Base-by-base conservation (phyloP, 257 asterid genomes). In the Solanum virginianum region DNA sequence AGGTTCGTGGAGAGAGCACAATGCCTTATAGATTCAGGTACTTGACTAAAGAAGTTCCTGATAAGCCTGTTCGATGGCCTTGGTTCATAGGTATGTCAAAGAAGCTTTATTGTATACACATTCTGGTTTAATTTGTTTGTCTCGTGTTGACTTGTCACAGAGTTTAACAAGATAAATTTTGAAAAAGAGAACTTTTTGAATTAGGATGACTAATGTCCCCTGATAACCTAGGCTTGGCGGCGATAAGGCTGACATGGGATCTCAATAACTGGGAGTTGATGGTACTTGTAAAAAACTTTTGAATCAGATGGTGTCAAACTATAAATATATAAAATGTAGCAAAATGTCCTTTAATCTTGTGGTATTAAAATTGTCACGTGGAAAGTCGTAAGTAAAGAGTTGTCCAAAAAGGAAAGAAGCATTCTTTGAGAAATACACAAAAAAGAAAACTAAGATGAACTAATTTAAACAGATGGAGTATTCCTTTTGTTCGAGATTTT, bases 11-110 rank as follows among this genome's bases (percentile, higher is more conserved):
- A 77, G 88, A 88, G 90, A 94, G 97, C 85, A 90, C 93, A 57
- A 93, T 95, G 98, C 99, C 98, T 2, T 95, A 94, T 15, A 94
- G 95, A 87, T 95, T 95, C 91, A 89, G 98, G 85, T 88, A 88
- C 80, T 90, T 93, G 94, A 88, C 92, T n/a, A 92, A 90, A 89
- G 98, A 92, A 90, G 97, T 85, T 86, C 94, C 97, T 84, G 99
- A 92, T 51, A 89, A 90, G 88, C 95, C 98, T 75, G 86, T 92
- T 82, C 80, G 93, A 71, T 94, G 98, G 98, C 98, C 98, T 81
- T 93, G 91, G 94, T 87, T 93, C 75, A 87, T 95, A 29, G 98
- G 98, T 95, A 83, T n/a, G n/a, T 74, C 3, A 5, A n/a, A 20
- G 10, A 45, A 43, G 7, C n/a, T 45, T 20, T 26, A 13, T 26